Evolutionary conservation across 2,329 filamentous ascomycete species (phyloP), one percentile per base, ranked within the genome.

Genomic region (Endocalyx cinctus): DNA sequence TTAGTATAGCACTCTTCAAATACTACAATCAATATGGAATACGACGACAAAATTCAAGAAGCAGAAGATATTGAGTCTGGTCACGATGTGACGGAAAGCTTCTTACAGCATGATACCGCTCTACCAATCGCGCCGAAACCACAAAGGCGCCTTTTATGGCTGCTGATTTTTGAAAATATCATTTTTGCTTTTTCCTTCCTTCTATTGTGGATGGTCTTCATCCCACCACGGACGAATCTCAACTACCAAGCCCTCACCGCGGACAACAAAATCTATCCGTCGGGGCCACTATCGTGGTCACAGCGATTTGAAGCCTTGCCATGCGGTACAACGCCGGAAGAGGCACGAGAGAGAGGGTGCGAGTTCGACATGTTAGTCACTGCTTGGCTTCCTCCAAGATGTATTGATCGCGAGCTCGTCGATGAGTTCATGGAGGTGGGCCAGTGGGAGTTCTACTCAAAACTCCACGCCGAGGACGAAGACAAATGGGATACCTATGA

Each of bases 311-410:
- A 34, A 14, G 17, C 35, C 6, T 22, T 38, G 15, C 35, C 35
- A 7, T 38, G 35, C 19, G 35, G 35, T 12, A 38, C 25, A 17
- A 38, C 35, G 20, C 35, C 35, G 10, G 31, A 34, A 23, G 35
- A 38, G 27, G 35, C 35, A 11, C n/a, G 14, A 15, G 35, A 26
- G 4, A 26, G 31, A 20, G 35, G 35, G 7, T 38, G 35, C 14
- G 16, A 38, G 10, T 38, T 38, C 17, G 35, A 38, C 22, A 34
- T 38, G 31, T 17, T 38, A 10, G 35, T 27, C 14, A 38, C 35
- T 11, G 35, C 35, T 6, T 38, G 35, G 35, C 35, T 38, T 11
- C 35, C 35, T 5, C 35, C 35, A 19, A 19, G 31, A 14, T 38
- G 35, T 16, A 34, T 34, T 13, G 35, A 38, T 16, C 22, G 17